phyloP scores from a whole-genome alignment of 2,329 filamentous ascomycete species.

The Xenoacremonium recifei region DNA sequence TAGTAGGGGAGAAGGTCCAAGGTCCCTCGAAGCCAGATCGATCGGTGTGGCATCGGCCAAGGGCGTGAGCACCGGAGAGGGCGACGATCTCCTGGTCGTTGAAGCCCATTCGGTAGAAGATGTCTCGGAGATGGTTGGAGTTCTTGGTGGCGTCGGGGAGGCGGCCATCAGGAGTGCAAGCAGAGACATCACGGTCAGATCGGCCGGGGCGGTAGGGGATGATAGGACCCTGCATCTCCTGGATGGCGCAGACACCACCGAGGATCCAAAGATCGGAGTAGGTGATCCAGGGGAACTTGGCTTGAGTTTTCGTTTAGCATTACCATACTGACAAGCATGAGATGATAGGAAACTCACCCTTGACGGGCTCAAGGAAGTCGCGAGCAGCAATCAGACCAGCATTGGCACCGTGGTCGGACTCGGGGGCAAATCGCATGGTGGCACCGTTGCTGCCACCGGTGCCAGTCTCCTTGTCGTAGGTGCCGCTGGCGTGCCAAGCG shows the following conservation, averaged over 20 bases:
- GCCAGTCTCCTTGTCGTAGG: constrained; percentile 81
- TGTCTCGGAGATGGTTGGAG: constrained; percentile 78
- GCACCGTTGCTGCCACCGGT: constrained; percentile 96
- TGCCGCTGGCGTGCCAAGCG: constrained; percentile 92
- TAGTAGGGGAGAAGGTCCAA: constrained; percentile 89
- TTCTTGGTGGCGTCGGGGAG: constrained; percentile 76
- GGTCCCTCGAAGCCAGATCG: constrained; percentile 86
- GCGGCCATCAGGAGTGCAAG: constrained; percentile 92
- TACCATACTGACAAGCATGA: too few relatives aligned
- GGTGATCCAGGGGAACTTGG: constrained; percentile 88
- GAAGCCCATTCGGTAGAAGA: constrained; percentile 98
- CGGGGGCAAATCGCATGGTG: constrained; percentile 92
- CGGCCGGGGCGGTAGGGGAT: constrained; percentile 90
- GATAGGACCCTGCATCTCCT: constrained; percentile 89
- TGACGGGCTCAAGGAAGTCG: constrained; percentile 90
- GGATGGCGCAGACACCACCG: constrained; percentile 77
- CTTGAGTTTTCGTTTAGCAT: constrained; percentile 17
- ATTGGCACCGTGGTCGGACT: constrained; percentile 89
- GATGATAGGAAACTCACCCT: constrained; percentile 53
- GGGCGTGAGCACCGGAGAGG: constrained; percentile 78
- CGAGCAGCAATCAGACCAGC: constrained; percentile 83
- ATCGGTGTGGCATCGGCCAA: constrained; percentile 87
- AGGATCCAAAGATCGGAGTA: constrained; percentile 98
- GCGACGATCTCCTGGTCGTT: constrained; percentile 96
- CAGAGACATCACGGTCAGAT: constrained; percentile 71